A percentile compares a stretch with the other conserved stretches of the same genome.
Evolutionary conservation across 768 basidiomycete species (phyloP).

Genomic region (Psilocybe sp.): DNA sequence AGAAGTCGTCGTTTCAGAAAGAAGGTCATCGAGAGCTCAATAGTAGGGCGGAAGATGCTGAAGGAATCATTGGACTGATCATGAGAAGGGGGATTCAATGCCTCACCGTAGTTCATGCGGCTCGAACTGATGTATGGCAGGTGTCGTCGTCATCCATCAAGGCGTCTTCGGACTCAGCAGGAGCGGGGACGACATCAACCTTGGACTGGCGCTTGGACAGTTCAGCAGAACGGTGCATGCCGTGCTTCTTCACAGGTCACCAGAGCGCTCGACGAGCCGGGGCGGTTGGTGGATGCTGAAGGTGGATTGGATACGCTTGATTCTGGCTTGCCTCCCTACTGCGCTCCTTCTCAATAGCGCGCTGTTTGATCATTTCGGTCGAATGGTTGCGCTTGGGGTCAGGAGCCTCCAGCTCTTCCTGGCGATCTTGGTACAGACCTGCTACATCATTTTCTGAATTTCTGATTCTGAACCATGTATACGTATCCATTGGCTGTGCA

Average conservation of each 20-base stretch:
- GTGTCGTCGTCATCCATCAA: constrained; percentile 25
- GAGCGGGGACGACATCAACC: constrained; percentile 25
- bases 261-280: constrained; percentile 39
- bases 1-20: constrained; percentile 47
- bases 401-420: constrained; percentile 82
- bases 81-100: constrained; percentile 43
- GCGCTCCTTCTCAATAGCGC: constrained; percentile 80
- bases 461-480: too few species aligned
- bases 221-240: constrained; percentile 62
- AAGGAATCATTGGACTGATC: constrained; percentile 50
- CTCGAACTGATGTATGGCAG: constrained; percentile 20
- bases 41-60: constrained; percentile 72
- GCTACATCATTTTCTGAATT: too few species aligned
- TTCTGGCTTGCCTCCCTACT: constrained; percentile 67
- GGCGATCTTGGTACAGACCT: constrained; percentile 91
- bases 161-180: constrained; percentile 24
- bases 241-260: constrained; percentile 65
- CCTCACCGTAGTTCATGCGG: constrained; percentile 77
- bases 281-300: constrained; percentile 80
- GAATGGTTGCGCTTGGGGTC: constrained; percentile 80
- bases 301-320: constrained; percentile 89
- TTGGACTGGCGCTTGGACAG: constrained; percentile 46
- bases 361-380: constrained; percentile 75
- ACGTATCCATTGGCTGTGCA: too few species aligned
- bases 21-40: constrained; percentile 82